Evolutionary conservation across 495 filamentous ascomycete species (phyloP).

Genomic region (Tuber indicum): DNA sequence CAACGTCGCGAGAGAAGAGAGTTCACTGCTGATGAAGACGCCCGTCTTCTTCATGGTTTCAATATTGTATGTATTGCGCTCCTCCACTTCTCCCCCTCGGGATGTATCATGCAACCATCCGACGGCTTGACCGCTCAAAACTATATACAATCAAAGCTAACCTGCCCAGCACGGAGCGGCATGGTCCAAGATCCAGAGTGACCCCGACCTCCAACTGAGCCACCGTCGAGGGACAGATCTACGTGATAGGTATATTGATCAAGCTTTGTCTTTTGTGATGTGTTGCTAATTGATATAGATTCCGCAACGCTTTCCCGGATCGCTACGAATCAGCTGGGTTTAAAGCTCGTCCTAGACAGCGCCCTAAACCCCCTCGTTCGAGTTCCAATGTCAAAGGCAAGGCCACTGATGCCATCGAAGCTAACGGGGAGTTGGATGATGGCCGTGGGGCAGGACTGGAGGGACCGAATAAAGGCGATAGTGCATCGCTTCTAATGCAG

Average conservation of each 20-base stretch:
- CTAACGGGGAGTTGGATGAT: slow-evolving; percentile 20
- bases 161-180: slow-evolving; percentile 36
- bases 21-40: slow-evolving; percentile 40
- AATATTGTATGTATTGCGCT: slow-evolving; percentile 30
- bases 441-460: slow-evolving; percentile 27
- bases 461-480: slow-evolving; percentile 31
- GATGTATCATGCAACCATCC: not conserved
- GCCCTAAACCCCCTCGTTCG: slow-evolving; percentile 36
- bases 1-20: slow-evolving; percentile 40
- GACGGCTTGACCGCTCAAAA: not conserved
- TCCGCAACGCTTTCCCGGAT: slow-evolving; percentile 42
- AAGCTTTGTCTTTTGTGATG: slow-evolving; percentile 16
- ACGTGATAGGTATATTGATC: slow-evolving; percentile 37
- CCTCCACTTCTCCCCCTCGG: not conserved
- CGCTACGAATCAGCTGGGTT: slow-evolving; percentile 40
- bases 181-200: slow-evolving; percentile 42
- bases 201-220: slow-evolving; percentile 30
- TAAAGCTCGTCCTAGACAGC: slow-evolving; percentile 41
- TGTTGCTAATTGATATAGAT: slow-evolving; percentile 28
- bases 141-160: slow-evolving; percentile 11
- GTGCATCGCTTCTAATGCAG: slow-evolving; percentile 32
- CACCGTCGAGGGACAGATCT: slow-evolving; percentile 42
- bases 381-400: slow-evolving; percentile 21
- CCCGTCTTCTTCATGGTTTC: slow-evolving; percentile 38
- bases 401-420: slow-evolving; percentile 19